These are phyloP conservation scores for Globisporangium ultimum DNA, from an alignment of 352 stramenopile genomes.

Conservation along the genomic window DNA sequence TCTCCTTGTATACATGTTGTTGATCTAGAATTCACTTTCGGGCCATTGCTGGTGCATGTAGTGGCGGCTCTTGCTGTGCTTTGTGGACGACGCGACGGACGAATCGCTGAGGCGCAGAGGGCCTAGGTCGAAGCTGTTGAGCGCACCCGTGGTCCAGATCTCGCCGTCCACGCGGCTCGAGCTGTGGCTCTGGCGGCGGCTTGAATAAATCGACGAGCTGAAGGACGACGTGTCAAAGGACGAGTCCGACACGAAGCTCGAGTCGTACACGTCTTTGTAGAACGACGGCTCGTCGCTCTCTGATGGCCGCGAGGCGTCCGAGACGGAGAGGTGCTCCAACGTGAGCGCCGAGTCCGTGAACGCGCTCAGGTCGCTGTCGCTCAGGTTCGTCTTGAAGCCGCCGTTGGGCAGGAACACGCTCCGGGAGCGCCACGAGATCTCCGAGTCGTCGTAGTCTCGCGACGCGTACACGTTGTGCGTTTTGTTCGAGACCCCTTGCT, in stretches of 20 bases:
- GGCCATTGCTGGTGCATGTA: constrained; percentile 4
- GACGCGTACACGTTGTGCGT: background rate
- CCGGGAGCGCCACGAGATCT: constrained; percentile 9
- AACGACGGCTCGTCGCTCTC: constrained; percentile 8
- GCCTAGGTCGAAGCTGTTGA: constrained; percentile 13
- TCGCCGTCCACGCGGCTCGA: constrained; percentile 15
- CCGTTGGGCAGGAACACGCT: constrained; percentile 14
- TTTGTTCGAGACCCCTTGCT: background rate
- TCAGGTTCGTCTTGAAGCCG: constrained; percentile 11
- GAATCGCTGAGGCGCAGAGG: constrained; percentile 13
- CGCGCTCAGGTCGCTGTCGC: constrained; percentile 6
- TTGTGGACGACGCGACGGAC: no score
- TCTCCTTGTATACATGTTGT: no score
- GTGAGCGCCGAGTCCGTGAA: constrained; percentile 12
- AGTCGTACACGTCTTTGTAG: constrained; percentile 2
- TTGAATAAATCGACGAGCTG: no score
- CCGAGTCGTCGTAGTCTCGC: constrained; percentile 2
- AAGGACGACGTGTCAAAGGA: constrained; percentile 4
- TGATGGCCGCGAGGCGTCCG: constrained; percentile 2
- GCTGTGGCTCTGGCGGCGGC: constrained; percentile 6
- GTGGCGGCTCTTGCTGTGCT: background rate
- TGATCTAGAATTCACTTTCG: constrained; percentile 13
- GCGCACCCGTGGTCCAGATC: constrained; percentile 12
- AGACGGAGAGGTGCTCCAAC: constrained; percentile 9
- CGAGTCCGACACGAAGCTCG: constrained; percentile 2